phyloP scores from a whole-genome alignment of 2,329 filamentous ascomycete species.

The Sarocladium kiliense region DNA sequence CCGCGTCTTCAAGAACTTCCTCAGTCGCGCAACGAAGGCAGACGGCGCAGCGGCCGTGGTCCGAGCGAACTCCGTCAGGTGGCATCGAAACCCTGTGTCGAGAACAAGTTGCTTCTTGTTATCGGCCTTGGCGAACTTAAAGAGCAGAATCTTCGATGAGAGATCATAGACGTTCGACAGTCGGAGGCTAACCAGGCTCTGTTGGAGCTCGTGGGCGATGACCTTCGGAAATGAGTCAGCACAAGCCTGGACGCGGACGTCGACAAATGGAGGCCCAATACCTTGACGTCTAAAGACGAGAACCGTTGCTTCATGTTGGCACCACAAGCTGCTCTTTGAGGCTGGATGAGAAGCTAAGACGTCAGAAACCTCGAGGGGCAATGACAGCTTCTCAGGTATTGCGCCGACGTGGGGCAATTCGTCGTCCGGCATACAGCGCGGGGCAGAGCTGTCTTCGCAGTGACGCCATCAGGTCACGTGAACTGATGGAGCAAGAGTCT shows the following conservation, averaged over 20 bases:
- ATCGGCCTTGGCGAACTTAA: slow-evolving; percentile 91
- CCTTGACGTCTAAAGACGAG: slow-evolving; percentile 74
- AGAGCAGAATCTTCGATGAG: slow-evolving; percentile 87
- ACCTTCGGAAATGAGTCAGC: slow-evolving; percentile 49
- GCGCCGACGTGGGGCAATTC: neutral
- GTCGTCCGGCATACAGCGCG: neutral
- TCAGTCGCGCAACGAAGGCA: slow-evolving; percentile 75
- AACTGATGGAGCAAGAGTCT: too few relatives aligned
- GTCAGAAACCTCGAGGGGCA: neutral
- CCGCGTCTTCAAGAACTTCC: slow-evolving; percentile 84
- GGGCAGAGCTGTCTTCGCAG: slow-evolving; percentile 2
- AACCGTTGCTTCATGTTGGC: slow-evolving; percentile 70
- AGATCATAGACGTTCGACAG: slow-evolving; percentile 95
- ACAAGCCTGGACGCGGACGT: neutral
- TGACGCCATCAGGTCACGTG: slow-evolving; percentile 8
- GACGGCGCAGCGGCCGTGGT: slow-evolving; percentile 82
- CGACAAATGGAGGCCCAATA: slow-evolving; percentile 20
- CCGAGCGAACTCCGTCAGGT: slow-evolving; percentile 85
- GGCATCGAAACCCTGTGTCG: slow-evolving; percentile 93
- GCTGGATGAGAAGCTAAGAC: neutral
- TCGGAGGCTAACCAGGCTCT: slow-evolving; percentile 69
- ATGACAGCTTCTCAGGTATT: neutral
- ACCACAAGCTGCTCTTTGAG: neutral
- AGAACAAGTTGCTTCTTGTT: slow-evolving; percentile 85
- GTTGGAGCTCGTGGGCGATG: slow-evolving; percentile 87